These are phyloP conservation scores for Alternaria angustiovoidea DNA, from an alignment of 2,329 filamentous ascomycete genomes.

Conservation along the genomic window DNA sequence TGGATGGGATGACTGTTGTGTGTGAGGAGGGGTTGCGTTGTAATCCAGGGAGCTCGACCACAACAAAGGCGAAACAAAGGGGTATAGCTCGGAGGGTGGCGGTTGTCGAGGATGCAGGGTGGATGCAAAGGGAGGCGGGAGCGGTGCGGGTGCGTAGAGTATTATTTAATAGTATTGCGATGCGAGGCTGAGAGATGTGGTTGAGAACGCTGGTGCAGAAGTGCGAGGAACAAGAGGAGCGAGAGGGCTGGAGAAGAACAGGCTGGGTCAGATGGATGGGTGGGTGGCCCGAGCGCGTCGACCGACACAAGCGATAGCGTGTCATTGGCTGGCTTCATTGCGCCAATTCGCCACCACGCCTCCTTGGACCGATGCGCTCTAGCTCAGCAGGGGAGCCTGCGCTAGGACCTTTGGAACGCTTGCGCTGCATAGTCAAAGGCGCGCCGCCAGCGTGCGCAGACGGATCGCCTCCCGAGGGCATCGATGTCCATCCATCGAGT, in stretches of 20 bases:
- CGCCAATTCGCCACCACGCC: constrained; percentile 12
- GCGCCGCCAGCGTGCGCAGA: constrained; percentile 10
- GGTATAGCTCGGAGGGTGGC: constrained; percentile 19
- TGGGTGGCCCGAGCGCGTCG: constrained; percentile 8
- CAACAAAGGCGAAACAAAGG: constrained; percentile 40
- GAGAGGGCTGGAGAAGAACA: constrained; percentile 21
- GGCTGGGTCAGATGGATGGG: constrained; percentile 19
- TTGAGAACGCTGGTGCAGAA: constrained; percentile 25
- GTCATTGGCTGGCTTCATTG: constrained; percentile 6
- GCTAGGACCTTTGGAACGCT: constrained; percentile 9
- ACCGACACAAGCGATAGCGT: constrained; percentile 5
- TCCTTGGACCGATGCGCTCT: constrained; percentile 9
- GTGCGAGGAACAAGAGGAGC: constrained; percentile 25
- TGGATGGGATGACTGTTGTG: constrained; percentile 23
- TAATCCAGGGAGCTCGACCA: constrained; percentile 24
- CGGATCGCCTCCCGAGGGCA: constrained; percentile 6
- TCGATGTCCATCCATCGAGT: constrained; percentile 5
- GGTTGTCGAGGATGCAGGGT: constrained; percentile 14
- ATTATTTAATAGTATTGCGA: constrained; percentile 34
- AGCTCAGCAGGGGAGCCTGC: constrained; percentile 5
- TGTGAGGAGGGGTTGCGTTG: constrained; percentile 30
- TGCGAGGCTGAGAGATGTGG: constrained; percentile 36
- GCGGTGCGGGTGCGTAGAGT: constrained; percentile 20
- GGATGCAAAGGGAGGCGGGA: constrained; percentile 21
- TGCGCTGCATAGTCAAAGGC: constrained; percentile 12